A percentile compares a stretch with the other conserved stretches of the same genome.
phyloP scores from a whole-genome alignment of 164 flowering plant genomes.

The Magnolia officinalis region DNA sequence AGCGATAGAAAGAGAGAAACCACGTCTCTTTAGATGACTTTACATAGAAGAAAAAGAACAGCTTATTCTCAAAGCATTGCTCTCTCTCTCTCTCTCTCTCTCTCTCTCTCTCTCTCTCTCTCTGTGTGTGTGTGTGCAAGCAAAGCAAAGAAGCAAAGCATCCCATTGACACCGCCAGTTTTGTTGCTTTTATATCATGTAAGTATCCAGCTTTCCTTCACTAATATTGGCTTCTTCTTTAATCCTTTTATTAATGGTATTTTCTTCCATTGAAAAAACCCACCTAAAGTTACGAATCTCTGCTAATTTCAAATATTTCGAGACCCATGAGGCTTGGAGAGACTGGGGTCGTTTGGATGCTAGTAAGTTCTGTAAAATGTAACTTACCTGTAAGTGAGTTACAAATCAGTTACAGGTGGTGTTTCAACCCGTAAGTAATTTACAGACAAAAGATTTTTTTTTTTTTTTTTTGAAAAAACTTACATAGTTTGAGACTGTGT shows the following conservation, averaged over 20 bases:
- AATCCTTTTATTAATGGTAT: constrained; percentile 18
- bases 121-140: background rate
- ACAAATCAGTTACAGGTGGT: too few relatives aligned
- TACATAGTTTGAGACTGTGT: too few relatives aligned
- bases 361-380: too few relatives aligned
- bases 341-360: background rate
- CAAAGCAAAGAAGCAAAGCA: constrained; percentile 61
- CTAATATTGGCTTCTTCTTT: constrained; percentile 27
- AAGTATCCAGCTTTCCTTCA: constrained; percentile 58
- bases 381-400: too few relatives aligned
- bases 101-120: too few relatives aligned
- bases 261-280: constrained; percentile 25
- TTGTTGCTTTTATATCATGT: constrained; percentile 43
- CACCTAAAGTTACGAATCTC: constrained; percentile 55
- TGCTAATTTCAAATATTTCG: constrained; percentile 22
- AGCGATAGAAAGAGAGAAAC: background rate
- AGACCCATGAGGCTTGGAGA: constrained; percentile 2
- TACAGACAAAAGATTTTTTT: too few relatives aligned
- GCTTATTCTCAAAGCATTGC: constrained; percentile 24
- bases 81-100: background rate
- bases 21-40: constrained; percentile 2
- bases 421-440: too few relatives aligned
- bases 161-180: constrained; percentile 32
- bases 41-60: constrained; percentile 17
- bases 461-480: too few relatives aligned